A percentile compares a stretch with the other conserved stretches of the same genome.
These are phyloP conservation scores for Purshia tridentata DNA, from an alignment of 306 rosid species.

Conservation along the genomic window DNA sequence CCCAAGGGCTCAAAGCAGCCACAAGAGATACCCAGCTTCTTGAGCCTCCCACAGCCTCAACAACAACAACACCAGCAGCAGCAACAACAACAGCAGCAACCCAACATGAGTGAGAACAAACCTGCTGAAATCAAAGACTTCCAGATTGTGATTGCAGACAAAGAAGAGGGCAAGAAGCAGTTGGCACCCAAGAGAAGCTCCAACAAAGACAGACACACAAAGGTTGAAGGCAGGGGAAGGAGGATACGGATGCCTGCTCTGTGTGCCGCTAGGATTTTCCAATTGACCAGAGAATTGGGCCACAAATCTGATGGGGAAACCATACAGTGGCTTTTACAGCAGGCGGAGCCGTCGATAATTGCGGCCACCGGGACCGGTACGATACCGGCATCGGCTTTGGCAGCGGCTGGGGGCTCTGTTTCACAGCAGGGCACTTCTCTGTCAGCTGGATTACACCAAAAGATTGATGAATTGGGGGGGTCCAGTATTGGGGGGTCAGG, in stretches of 20 bases:
- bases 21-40: conserved; percentile 51
- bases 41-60: conserved; percentile 47
- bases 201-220: conserved; percentile 93
- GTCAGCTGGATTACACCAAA: conserved; percentile 67
- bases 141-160: conserved; percentile 66
- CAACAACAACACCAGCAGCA: conserved; percentile 12
- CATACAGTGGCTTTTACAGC: conserved; percentile 93
- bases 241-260: conserved; percentile 97
- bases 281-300: conserved; percentile 88
- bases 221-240: conserved; percentile 92
- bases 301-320: conserved; percentile 99
- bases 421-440: conserved; percentile 64
- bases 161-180: conserved; percentile 66
- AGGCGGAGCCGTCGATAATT: conserved; percentile 86
- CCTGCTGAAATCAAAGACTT: conserved; percentile 68
- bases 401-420: conserved; percentile 58
- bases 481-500: conserved; percentile 56
- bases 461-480: conserved; percentile 64
- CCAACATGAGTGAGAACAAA: conserved; percentile 42
- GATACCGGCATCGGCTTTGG: conserved; percentile 88
- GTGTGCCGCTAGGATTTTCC: conserved; percentile 91
- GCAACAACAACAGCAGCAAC: conserved; percentile 1
- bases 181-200: conserved; percentile 86
- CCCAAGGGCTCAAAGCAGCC: conserved; percentile 87
- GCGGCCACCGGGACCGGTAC: conserved; percentile 93